Base-by-base conservation (phyloP, 192 early-diverging fungal species). In the Linderina pennispora region DNA sequence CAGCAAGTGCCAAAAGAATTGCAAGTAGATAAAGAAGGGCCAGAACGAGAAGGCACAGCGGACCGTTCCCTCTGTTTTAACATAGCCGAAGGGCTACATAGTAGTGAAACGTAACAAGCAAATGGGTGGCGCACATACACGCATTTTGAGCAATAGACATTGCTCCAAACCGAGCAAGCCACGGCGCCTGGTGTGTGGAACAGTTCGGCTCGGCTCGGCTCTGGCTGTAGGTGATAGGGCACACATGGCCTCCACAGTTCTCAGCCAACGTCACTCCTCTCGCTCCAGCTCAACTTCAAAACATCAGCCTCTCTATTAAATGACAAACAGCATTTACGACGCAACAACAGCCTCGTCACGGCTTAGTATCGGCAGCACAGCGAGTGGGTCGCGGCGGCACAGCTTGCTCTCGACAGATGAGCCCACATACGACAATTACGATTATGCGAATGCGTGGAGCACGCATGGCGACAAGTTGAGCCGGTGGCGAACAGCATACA, bases 321-420 rank as follows among this genome's bases (percentile, higher is more conserved):
- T 57, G 45, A 19, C 45, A 19, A 28, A 40, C 10, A 43, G 48
- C 18, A 35, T 55, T 11, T 57, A 39, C 38, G 49, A 56, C 16
- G 22, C 48, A 17, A 44, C 40, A 31, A 31, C 28, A 5, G 11
- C 28, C 28, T 31, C 36, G 11, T 35, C 51, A 26, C 47, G 55
- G 16, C 50, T 43, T 20, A 70, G 66, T 38, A 9, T 58, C 17
- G 60, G 59, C 25, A 62, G 60, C 46, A 47, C 28, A 0, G 49
- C 34, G 22, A 62, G 47, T 25, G 55, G 54, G 44, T 69, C 66
- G 41, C 58, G 66, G 39, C 39, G 66, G 42, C 66, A 69, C 48
- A 69, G 66, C 39, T 33, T 62, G 36, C 59, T 62, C 8, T 62
- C 58, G 13, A 33, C 44, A 16, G 57, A 52, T 23, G 55, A 48